Evolutionary conservation across 805 yeast species (phyloP).

Genomic region (Lipomyces mesembrius): DNA sequence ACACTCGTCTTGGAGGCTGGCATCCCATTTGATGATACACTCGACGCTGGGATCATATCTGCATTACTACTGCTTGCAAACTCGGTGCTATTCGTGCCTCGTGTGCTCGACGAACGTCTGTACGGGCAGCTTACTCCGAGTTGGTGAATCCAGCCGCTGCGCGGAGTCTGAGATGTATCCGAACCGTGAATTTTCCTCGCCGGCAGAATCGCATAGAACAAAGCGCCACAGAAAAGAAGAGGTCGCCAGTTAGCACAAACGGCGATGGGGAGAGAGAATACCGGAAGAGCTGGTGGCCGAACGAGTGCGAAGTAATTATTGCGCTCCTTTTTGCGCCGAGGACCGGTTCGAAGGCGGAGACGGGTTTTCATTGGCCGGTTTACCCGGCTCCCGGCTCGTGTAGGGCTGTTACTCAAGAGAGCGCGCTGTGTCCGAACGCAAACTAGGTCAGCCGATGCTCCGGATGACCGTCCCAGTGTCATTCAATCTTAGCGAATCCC

Average conservation of each 20-base stretch:
- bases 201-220: neutral
- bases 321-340: neutral
- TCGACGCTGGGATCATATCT: neutral
- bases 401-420: too few relatives aligned
- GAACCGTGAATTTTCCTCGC: neutral
- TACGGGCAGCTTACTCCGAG: neutral
- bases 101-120: neutral
- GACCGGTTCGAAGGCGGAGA: neutral
- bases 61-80: neutral
- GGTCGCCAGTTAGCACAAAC: neutral
- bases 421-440: too few relatives aligned
- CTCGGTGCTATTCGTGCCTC: neutral
- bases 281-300: too few relatives aligned
- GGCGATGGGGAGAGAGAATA: too few relatives aligned
- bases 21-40: neutral
- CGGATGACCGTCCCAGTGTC: too few relatives aligned
- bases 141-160: neutral
- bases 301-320: neutral
- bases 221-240: neutral
- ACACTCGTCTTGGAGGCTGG: neutral
- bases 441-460: too few relatives aligned
- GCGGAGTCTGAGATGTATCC: constrained; percentile 1
- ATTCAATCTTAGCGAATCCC: too few relatives aligned
- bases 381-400: neutral
- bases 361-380: neutral